Percentiles rank a stretch among this genome's conserved stretches.
These are phyloP conservation scores for Begonia peltatifolia DNA, from an alignment of 306 rosid genomes.

Conservation along the genomic window DNA sequence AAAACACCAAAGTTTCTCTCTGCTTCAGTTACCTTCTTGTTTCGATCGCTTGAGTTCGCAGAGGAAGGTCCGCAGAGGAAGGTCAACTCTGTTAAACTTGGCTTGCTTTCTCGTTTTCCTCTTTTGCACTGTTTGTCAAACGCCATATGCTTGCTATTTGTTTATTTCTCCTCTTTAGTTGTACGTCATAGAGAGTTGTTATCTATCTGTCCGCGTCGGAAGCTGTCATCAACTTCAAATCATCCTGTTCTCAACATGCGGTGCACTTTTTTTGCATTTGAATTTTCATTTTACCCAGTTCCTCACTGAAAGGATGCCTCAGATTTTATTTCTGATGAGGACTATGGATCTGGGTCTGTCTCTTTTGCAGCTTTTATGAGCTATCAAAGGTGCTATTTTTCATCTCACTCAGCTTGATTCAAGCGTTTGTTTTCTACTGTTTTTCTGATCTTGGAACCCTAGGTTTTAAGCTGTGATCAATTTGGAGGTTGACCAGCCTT, in stretches of 20 bases:
- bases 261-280: constrained; percentile 3
- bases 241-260: constrained; percentile 12
- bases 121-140: constrained; percentile 6
- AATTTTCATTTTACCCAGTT: constrained; percentile 1
- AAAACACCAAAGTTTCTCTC: not conserved
- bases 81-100: constrained; percentile 8
- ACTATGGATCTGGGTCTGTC: constrained; percentile 13
- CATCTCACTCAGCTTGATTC: constrained; percentile 7
- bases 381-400: constrained; percentile 14
- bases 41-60: not conserved
- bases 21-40: not conserved
- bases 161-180: not conserved
- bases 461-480: not conserved
- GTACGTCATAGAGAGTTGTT: not conserved
- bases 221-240: constrained; percentile 21
- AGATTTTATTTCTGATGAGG: constrained; percentile 4
- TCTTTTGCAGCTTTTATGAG: constrained; percentile 12
- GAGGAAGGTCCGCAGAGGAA: constrained; percentile 9
- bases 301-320: constrained; percentile 1
- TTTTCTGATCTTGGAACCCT: constrained; percentile 8
- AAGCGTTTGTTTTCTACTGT: constrained; percentile 7
- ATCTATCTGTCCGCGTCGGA: constrained; percentile 11
- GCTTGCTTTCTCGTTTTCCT: constrained; percentile 2
- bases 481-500: constrained; percentile 1
- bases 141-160: not conserved